Evolutionary conservation across 306 rosid genomes (phyloP).

Genomic region (Dalbergia oliveri): DNA sequence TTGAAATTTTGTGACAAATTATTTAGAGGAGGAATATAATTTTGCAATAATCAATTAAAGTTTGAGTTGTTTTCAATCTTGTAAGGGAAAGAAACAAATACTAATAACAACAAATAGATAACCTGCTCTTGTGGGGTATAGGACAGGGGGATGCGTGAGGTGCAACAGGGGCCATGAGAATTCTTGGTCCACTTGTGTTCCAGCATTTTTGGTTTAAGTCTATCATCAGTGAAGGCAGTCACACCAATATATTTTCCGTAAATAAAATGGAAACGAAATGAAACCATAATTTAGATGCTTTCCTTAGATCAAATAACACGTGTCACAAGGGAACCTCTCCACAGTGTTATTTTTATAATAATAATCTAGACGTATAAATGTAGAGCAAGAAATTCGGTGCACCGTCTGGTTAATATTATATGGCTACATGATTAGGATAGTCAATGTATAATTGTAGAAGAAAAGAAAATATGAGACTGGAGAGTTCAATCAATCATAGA

Average conservation of each 20-base stretch:
- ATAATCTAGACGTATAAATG: conserved; percentile 2
- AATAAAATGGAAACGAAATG: conserved; percentile 15
- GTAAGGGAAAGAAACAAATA: conserved; percentile 18
- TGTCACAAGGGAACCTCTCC: not conserved
- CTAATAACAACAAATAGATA: conserved; percentile 21
- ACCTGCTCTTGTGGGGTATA: conserved; percentile 36
- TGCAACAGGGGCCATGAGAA: conserved; percentile 19
- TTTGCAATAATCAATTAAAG: not conserved
- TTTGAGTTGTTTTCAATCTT: not conserved
- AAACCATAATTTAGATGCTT: not conserved
- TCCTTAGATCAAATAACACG: conserved; percentile 2
- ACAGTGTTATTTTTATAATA: not conserved
- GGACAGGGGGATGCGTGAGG: conserved; percentile 31
- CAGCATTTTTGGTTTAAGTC: not conserved
- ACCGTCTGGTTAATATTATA: conserved; percentile 2
- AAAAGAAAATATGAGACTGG: not conserved
- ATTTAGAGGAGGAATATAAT: conserved; percentile 12
- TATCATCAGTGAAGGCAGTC: not conserved
- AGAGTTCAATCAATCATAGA: not conserved
- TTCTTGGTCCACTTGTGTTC: conserved; percentile 35
- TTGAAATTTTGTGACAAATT: conserved; percentile 1
- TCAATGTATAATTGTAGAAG: not conserved
- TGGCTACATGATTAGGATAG: not conserved
- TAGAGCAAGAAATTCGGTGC: not conserved
- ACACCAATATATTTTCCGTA: not conserved